Conservation (phyloP, 73 alveolate species). For the Paramecium sonneborni region DNA sequence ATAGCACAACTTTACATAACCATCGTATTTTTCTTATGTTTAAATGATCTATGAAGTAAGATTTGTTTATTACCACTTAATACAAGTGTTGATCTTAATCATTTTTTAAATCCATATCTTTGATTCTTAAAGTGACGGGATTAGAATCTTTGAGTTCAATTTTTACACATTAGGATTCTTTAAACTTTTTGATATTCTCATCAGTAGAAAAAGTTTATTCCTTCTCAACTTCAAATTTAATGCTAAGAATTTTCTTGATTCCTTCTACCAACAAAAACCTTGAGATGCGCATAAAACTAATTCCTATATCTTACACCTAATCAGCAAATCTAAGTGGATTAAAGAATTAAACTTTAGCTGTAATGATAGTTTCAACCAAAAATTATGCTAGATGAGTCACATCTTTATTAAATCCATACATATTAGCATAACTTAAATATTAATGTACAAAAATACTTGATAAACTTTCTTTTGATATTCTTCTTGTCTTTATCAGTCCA, state of each 20-base stretch:
- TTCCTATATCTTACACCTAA: slow-evolving; percentile 37
- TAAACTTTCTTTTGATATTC: slow-evolving; percentile 49
- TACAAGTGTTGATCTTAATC: neutral
- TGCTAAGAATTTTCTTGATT: neutral
- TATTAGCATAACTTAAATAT: slow-evolving; percentile 17
- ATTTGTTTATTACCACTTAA: neutral
- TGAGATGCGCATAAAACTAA: slow-evolving; percentile 28
- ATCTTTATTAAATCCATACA: slow-evolving; percentile 51
- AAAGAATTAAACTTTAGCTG: slow-evolving; percentile 48
- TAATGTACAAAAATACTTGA: neutral
- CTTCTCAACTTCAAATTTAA: slow-evolving; percentile 28
- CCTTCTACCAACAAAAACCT: slow-evolving; percentile 51
- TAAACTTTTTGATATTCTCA: neutral
- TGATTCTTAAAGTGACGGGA: slow-evolving; percentile 32
- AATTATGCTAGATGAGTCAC: slow-evolving; percentile 43
- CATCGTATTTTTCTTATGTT: slow-evolving; percentile 41
- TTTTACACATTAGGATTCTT: neutral
- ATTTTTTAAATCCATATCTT: slow-evolving; percentile 42
- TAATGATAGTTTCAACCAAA: slow-evolving; percentile 35
- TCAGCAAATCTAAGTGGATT: slow-evolving; percentile 46
- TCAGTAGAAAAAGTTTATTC: slow-evolving; percentile 22
- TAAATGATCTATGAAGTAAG: neutral
- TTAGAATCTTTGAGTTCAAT: slow-evolving; percentile 31
- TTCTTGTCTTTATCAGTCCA: slow-evolving; percentile 55
- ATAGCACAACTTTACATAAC: slow-evolving; percentile 51